phyloP scores from a whole-genome alignment of 2,329 filamentous ascomycete species.

The Pseudogymnoascus sp. region DNA sequence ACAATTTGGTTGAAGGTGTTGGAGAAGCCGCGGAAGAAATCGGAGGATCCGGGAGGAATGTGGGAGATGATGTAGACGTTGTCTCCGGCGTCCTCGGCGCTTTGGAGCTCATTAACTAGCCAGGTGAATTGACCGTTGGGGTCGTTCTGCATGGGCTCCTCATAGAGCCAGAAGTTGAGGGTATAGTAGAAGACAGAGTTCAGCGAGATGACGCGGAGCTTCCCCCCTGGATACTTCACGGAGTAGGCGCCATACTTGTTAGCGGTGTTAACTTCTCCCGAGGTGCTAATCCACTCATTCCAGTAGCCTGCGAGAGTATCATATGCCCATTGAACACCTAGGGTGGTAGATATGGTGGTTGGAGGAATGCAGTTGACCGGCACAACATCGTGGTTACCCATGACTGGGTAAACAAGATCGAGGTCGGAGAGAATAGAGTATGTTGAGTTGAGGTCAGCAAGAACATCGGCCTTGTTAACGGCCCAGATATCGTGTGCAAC shows the following conservation, averaged over 20 bases:
- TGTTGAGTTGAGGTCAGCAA: conserved; percentile 29
- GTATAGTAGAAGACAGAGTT: conserved; percentile 36
- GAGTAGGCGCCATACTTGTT: conserved; percentile 31
- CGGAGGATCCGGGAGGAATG: conserved; percentile 27
- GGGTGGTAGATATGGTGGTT: conserved; percentile 19
- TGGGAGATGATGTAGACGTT: conserved; percentile 33
- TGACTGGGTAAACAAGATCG: conserved; percentile 28
- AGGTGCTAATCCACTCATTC: conserved; percentile 27
- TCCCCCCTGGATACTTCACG: conserved; percentile 22
- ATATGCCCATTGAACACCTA: conserved; percentile 32
- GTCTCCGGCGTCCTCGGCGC: conserved; percentile 30
- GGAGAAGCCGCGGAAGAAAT: conserved; percentile 31
- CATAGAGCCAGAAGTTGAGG: conserved; percentile 33
- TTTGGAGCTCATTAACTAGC: conserved; percentile 31
- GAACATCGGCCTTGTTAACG: conserved; percentile 22
- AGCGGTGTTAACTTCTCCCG: conserved; percentile 21
- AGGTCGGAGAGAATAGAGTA: conserved; percentile 28
- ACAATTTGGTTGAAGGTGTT: conserved; percentile 29
- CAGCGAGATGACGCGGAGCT: conserved; percentile 34
- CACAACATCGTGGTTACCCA: conserved; percentile 34
- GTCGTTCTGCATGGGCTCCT: conserved; percentile 31
- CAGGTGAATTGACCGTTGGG: conserved; percentile 30
- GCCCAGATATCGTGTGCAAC: conserved; percentile 21
- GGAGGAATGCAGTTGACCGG: conserved; percentile 31
- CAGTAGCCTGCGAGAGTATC: conserved; percentile 29